These are phyloP conservation scores for Yarrowia sp. DNA, from an alignment of 805 yeast species.

Conservation along the genomic window DNA sequence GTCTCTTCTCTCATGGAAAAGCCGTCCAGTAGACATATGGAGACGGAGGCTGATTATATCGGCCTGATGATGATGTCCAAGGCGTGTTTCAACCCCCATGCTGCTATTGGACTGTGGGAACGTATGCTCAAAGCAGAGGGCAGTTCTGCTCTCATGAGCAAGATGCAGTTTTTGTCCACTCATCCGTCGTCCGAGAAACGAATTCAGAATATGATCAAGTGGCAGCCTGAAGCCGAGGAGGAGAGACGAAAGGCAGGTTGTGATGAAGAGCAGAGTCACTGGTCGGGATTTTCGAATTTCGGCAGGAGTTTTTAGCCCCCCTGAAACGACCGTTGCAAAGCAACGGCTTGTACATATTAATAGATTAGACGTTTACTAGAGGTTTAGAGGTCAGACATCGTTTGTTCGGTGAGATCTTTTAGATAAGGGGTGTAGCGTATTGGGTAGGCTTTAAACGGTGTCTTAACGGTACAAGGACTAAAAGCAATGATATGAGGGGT, in stretches of 20 bases:
- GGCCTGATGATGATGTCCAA: constrained; percentile 89
- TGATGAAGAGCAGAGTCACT: constrained; percentile 14
- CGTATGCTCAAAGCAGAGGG: constrained; percentile 65
- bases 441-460: no score
- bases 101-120: constrained; percentile 75
- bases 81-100: constrained; percentile 80
- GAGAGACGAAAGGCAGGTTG: constrained; percentile 48
- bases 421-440: no score
- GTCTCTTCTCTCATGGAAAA: constrained; percentile 57
- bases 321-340: no score
- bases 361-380: not conserved
- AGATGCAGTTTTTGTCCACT: constrained; percentile 66
- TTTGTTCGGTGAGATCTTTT: no score
- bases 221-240: constrained; percentile 51
- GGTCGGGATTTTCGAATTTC: not conserved
- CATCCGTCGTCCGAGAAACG: constrained; percentile 85
- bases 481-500: no score
- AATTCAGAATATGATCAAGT: constrained; percentile 60
- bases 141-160: constrained; percentile 30
- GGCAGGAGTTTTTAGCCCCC: not conserved
- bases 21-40: constrained; percentile 93
- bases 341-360: not conserved
- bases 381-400: no score
- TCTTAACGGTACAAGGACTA: no score
- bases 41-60: constrained; percentile 91